Evolutionary conservation across 208 protist genomes (phyloP).

Genomic region (Trypanosoma brucei): DNA sequence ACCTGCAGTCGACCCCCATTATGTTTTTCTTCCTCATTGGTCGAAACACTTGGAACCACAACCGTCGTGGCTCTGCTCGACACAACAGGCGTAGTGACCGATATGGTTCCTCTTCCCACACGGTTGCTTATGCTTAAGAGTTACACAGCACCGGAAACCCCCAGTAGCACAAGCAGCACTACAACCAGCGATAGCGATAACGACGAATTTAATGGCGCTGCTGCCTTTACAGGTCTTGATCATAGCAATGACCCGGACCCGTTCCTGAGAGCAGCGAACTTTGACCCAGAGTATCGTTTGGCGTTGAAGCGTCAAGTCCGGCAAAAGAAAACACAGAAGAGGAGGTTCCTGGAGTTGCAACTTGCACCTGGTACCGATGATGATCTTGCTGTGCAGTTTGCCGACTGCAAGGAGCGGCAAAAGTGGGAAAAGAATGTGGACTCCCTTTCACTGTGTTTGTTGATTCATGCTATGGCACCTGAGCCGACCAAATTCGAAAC

Average conservation of each 20-base stretch:
- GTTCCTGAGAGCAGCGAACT: not conserved
- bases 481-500: constrained; percentile 59
- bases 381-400: constrained; percentile 77
- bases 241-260: not conserved
- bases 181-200: not conserved
- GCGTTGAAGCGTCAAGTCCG: not conserved
- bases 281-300: not conserved
- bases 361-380: constrained; percentile 45
- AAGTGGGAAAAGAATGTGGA: constrained; percentile 40
- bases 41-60: constrained; percentile 78
- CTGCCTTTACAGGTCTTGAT: not conserved
- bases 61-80: constrained; percentile 84
- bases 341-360: constrained; percentile 64
- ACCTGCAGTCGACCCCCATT: constrained; percentile 51
- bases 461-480: constrained; percentile 56
- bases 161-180: constrained; percentile 7
- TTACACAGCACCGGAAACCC: constrained; percentile 26
- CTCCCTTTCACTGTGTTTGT: constrained; percentile 61
- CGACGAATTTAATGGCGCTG: not conserved
- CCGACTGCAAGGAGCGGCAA: constrained; percentile 41
- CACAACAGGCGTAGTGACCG: constrained; percentile 78
- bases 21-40: constrained; percentile 70
- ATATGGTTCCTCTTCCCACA: constrained; percentile 83
- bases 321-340: constrained; percentile 71
- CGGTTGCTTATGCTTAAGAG: constrained; percentile 60